Evolutionary conservation across 495 filamentous ascomycete genomes (phyloP).

Genomic region (Penicillium simplicissimum): DNA sequence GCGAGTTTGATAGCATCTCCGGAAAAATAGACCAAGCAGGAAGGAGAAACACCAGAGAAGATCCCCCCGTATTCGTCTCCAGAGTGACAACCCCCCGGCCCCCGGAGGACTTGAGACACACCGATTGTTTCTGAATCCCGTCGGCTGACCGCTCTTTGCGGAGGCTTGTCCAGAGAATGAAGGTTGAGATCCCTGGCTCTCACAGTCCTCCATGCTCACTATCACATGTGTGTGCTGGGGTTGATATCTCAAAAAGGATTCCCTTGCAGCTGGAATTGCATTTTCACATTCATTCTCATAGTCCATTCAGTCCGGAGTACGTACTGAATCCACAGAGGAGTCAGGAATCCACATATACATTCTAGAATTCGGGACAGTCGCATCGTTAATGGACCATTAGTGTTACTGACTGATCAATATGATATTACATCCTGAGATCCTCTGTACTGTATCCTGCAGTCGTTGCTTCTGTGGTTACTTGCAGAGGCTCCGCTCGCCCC

Average conservation of each 20-base stretch:
- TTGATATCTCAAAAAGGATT: not conserved
- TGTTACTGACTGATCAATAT: no score
- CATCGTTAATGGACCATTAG: not conserved
- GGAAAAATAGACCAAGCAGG: no score
- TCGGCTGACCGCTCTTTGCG: not conserved
- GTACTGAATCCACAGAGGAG: not conserved
- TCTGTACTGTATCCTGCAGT: not conserved
- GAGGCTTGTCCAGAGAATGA: not conserved
- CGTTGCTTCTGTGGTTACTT: not conserved
- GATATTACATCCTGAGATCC: no score
- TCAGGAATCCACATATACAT: not conserved
- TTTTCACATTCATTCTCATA: no score
- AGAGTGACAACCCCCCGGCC: no score
- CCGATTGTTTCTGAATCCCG: not conserved
- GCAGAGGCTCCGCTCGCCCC: not conserved
- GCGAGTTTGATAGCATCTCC: no score
- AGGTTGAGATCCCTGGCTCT: not conserved
- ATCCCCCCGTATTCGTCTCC: no score
- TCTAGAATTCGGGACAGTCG: not conserved
- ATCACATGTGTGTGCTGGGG: not conserved
- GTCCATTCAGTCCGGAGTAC: not conserved
- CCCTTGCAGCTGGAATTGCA: not conserved
- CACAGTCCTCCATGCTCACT: not conserved
- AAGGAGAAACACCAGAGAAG: no score
- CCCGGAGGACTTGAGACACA: no score